Evolutionary conservation across 306 rosid species (phyloP), one percentile per base, ranked within the genome.

Genomic region (Prunus mume): DNA sequence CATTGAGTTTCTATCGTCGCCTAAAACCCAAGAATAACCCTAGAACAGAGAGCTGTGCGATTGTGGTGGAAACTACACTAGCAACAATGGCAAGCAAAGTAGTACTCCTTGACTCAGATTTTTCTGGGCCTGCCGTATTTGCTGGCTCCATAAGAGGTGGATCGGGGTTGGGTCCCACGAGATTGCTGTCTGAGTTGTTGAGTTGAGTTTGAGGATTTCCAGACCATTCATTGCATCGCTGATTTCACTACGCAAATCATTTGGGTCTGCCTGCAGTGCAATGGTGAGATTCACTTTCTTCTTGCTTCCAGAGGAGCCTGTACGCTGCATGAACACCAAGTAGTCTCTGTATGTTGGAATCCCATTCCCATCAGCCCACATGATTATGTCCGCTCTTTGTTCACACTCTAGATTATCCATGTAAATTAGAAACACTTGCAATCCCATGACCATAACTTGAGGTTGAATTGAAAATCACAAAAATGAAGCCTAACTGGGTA

Each of bases 171-270:
- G 66, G 55, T 6, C 90, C 88, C 1, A 81, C 89, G 2, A 82
- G 87, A 30, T 38, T 84, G 2, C 70, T 32, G 0, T 0, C 2
- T 0, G 1, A 0, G 5, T 79, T 19, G n/a, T n/a, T n/a, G n/a
- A n/a, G 2, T 71, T 82, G 14, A 87, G 52, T 61, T 87, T 89
- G 81, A 89, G 83, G 0, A 89, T 83, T 61, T 89, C 93, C 0
- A 85, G 47, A 0, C 93, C 93, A 20, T 82, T 89, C 58, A 83
- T 25, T 0, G 83, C 79, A n/a, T 84, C 79, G 0, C 3, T n/a
- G 68, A 13, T 15, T 0, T 0, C 0, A 69, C 6, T n/a, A 1
- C 0, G 0, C 19, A 0, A 0, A 20, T 43, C 54, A 5, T 2
- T 0, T 1, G 9, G 54, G 3, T 1, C 2, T n/a, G 54, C 79